These are phyloP conservation scores for Komagataella ulmi DNA, from an alignment of 805 yeast genomes.

Conservation along the genomic window DNA sequence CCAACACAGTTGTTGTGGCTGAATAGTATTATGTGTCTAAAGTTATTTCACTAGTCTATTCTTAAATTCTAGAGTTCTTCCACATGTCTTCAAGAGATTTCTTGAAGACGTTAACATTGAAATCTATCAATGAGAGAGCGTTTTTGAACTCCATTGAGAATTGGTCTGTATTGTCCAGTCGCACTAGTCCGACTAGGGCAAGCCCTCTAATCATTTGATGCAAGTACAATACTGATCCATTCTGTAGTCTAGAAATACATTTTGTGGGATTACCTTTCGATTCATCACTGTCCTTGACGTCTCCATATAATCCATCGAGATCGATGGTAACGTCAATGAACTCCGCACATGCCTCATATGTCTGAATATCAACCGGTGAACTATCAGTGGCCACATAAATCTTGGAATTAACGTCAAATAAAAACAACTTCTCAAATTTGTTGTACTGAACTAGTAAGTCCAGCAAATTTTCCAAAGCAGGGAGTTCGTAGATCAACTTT, in stretches of 20 bases:
- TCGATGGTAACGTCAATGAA: slow-evolving; percentile 92
- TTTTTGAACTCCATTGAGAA: slow-evolving; percentile 24
- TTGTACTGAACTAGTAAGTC: slow-evolving; percentile 83
- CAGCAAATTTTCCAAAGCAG: slow-evolving; percentile 76
- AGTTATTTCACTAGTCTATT: slow-evolving; percentile 1
- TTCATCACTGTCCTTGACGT: not conserved
- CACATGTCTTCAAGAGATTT: slow-evolving; percentile 64
- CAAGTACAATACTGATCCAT: slow-evolving; percentile 73
- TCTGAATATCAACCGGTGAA: slow-evolving; percentile 87
- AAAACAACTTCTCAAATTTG: slow-evolving; percentile 82
- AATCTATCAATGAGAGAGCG: slow-evolving; percentile 62
- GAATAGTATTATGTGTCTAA: not conserved
- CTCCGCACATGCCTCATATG: slow-evolving; percentile 94
- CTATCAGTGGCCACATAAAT: slow-evolving; percentile 95
- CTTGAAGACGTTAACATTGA: slow-evolving; percentile 73
- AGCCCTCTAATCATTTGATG: slow-evolving; percentile 89
- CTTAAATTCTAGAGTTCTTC: slow-evolving; percentile 26
- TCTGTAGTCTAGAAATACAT: slow-evolving; percentile 65
- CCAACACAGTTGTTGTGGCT: too few species aligned
- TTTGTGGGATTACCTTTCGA: slow-evolving; percentile 15
- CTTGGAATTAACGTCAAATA: slow-evolving; percentile 86
- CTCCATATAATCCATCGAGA: slow-evolving; percentile 50
- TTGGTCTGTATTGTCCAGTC: slow-evolving; percentile 45
- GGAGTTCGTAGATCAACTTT: slow-evolving; percentile 78
- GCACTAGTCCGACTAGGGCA: slow-evolving; percentile 77